Evolutionary conservation across 108 stramenopile genomes (phyloP), one percentile per base, ranked within the genome.

Genomic region (Stephanodiscus minutulus): DNA sequence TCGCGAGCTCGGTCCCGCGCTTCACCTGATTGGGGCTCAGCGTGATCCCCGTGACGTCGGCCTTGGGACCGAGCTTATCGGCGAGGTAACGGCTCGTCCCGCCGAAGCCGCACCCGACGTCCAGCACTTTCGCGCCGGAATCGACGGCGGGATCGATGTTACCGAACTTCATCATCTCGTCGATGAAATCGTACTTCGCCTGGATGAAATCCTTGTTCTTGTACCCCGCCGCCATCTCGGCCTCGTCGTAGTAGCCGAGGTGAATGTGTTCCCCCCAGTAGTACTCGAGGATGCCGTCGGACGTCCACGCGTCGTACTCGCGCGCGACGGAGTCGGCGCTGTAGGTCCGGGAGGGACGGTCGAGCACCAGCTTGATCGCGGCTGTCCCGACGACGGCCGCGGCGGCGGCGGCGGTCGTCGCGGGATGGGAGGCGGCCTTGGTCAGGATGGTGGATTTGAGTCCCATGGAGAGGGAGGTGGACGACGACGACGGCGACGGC

Each of bases 241-340:
- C 83, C 27, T 87, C 82, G 56, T 77, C 74, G 73, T 98, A 98
- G 80, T 97, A 97, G 5, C 98, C 98, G 20, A 98, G 81, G 84
- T 98, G 98, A 74, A 98, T 98, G 82, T 98, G 98, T 83, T 98
- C 98, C 15, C 98, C 97, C 98, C 98, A 98, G 77, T 97, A 97
- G 70, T 96, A 92, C 80, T 98, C 98, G 47, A 98, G 81, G 68
- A 97, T 97, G n/a, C 96, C 96, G 53, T 97, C 96, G 77, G 81
- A 74, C 7, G 95, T 89, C 95, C 97, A 97, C 46, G 89, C 94
- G 68, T 97, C 96, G 78, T 96, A 96, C 72, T 96, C 96, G 9
- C 82, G 57, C 3, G 85, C 92, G 22, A 95, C 94, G 8, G 91
- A 85, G 53, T 82, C 86, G 37, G 85, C 83, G 36, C 66, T 82